Conservation (phyloP, 192 early-diverging fungal species). For the Coemansia javaensis region DNA sequence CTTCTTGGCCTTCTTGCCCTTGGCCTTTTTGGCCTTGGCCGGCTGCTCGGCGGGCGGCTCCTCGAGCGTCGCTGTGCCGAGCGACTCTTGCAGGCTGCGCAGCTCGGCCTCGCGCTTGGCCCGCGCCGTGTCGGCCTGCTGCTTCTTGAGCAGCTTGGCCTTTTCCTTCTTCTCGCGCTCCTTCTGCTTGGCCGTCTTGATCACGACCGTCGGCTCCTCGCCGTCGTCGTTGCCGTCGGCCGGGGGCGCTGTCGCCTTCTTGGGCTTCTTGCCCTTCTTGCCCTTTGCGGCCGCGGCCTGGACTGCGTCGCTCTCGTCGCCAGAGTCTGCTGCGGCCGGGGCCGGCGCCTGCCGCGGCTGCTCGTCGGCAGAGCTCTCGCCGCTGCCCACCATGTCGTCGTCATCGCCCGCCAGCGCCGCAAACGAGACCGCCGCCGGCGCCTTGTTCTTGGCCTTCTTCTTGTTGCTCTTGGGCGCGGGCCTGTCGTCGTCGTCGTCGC, state of each 20-base stretch:
- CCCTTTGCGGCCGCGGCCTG: constrained; percentile 15
- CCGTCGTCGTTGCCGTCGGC: constrained; percentile 35
- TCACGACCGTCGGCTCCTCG: constrained; percentile 42
- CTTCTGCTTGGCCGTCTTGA: constrained; percentile 52
- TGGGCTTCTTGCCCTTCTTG: constrained; percentile 15
- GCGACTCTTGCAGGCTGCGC: constrained; percentile 17
- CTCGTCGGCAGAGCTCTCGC: constrained; percentile 8
- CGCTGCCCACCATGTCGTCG: constrained; percentile 22
- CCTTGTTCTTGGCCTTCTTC: constrained; percentile 22
- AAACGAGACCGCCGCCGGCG: constrained; percentile 5
- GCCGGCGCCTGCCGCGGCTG: too few relatives aligned
- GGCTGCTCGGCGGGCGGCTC: constrained; percentile 1
- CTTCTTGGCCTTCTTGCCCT: constrained; percentile 54
- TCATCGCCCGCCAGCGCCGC: constrained; percentile 30
- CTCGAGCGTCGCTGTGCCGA: constrained; percentile 18
- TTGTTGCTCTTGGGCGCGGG: constrained; percentile 19
- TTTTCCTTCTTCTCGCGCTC: constrained; percentile 53
- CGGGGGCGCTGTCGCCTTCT: neutral
- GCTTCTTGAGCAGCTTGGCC: constrained; percentile 39
- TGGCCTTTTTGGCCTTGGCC: constrained; percentile 36
- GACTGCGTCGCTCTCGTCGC: constrained; percentile 6
- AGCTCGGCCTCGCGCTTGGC: constrained; percentile 45
- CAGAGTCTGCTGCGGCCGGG: constrained; percentile 2
- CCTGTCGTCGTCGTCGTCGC: neutral
- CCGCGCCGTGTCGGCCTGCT: constrained; percentile 36